A percentile compares a stretch with the other conserved stretches of the same genome.
Evolutionary conservation across 768 basidiomycete genomes (phyloP).

Genomic region (Tulasnella sp.): DNA sequence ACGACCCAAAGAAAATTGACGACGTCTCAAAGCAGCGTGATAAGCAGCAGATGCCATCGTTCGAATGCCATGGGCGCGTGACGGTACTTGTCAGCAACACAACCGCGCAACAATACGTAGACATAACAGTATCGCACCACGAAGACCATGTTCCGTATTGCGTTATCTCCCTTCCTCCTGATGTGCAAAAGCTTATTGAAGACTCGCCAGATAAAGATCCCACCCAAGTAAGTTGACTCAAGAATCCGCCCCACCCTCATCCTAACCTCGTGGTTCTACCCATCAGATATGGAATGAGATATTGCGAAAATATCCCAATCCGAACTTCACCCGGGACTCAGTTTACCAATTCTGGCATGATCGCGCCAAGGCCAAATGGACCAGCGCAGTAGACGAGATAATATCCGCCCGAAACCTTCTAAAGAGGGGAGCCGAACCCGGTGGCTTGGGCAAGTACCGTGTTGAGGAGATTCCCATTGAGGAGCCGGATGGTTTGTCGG

Average conservation of each 20-base stretch:
- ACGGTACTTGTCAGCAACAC: conserved; percentile 28
- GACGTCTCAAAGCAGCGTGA: conserved; percentile 39
- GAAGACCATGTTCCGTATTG: conserved; percentile 42
- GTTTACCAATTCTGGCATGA: conserved; percentile 39
- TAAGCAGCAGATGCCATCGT: conserved; percentile 41
- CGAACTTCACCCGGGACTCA: conserved; percentile 4
- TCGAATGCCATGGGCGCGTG: conserved; percentile 42
- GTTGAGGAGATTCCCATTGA: neutral
- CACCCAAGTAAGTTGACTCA: conserved; percentile 36
- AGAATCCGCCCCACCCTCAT: neutral
- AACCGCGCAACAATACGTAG: conserved; percentile 23
- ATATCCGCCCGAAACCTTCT: neutral
- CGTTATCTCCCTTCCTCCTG: conserved; percentile 38
- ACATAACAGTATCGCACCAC: conserved; percentile 37
- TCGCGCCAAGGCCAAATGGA: neutral
- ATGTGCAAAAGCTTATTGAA: conserved; percentile 33
- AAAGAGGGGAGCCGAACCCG: neutral
- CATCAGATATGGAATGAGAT: conserved; percentile 26
- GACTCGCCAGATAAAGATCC: conserved; percentile 28
- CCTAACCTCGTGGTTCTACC: neutral
- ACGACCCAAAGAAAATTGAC: conserved; percentile 36
- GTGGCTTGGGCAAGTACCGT: neutral
- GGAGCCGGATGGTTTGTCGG: neutral
- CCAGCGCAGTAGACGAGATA: neutral
- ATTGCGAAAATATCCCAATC: neutral